phyloP scores from a whole-genome alignment of 1,284 basidiomycete species.

The Ceratobasidium sp. region DNA sequence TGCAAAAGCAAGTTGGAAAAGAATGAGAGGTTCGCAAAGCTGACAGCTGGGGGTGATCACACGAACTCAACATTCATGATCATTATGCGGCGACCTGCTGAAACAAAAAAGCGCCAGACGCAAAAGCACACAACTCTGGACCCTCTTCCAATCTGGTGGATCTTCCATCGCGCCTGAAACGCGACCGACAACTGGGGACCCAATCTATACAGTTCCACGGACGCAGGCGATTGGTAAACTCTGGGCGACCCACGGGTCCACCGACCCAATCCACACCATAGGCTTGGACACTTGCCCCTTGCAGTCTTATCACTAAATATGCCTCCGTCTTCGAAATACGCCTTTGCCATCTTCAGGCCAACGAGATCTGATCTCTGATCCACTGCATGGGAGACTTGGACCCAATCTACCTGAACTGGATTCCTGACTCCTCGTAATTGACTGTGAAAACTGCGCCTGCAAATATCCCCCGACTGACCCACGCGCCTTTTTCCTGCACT shows the following conservation, averaged over 20 bases:
- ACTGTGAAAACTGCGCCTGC: not conserved
- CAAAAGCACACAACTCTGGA: constrained; percentile 12
- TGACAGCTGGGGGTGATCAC: too few species aligned
- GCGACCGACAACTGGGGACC: constrained; percentile 10
- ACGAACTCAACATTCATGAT: not conserved
- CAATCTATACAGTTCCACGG: constrained; percentile 17
- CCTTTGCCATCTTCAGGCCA: constrained; percentile 24
- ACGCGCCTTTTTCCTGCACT: not conserved
- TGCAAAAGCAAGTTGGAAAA: constrained; percentile 49
- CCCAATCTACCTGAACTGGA: not conserved
- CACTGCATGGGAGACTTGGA: constrained; percentile 3
- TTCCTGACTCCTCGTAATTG: constrained; percentile 7
- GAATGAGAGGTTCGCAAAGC: constrained; percentile 16
- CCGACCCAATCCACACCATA: not conserved
- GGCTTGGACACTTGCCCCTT: constrained; percentile 16
- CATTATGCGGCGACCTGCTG: not conserved
- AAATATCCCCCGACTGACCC: not conserved
- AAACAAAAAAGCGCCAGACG: constrained; percentile 12
- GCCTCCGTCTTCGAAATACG: constrained; percentile 18
- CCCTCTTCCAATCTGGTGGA: constrained; percentile 18
- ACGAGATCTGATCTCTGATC: constrained; percentile 14
- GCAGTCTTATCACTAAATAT: not conserved
- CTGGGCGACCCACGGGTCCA: not conserved
- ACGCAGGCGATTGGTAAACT: constrained; percentile 13
- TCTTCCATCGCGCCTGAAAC: constrained; percentile 18